phyloP scores from a whole-genome alignment of 2,329 filamentous ascomycete genomes.

The Colletotrichum sp. region DNA sequence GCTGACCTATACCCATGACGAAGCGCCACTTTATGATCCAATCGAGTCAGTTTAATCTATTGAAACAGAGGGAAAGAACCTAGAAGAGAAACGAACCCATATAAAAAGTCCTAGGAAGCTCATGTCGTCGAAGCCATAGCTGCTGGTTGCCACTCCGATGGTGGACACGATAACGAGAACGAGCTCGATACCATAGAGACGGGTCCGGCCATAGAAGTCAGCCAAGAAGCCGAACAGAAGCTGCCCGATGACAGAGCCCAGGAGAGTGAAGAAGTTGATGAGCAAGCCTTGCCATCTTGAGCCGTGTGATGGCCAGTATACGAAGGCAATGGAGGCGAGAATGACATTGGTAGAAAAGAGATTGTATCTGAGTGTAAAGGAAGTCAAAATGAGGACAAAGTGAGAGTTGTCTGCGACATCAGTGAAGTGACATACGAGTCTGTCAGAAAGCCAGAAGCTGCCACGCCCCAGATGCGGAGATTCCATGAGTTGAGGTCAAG shows the following conservation, averaged over 20 bases:
- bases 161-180: conserved; percentile 62
- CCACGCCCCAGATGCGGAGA: conserved; percentile 58
- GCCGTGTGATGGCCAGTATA: conserved; percentile 53
- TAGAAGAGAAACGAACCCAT: conserved; percentile 38
- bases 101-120: conserved; percentile 56
- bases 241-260: conserved; percentile 58
- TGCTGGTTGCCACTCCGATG: conserved; percentile 60
- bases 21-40: conserved; percentile 48
- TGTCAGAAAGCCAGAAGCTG: conserved; percentile 59
- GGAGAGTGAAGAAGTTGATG: conserved; percentile 57
- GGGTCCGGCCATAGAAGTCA: conserved; percentile 59
- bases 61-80: background rate
- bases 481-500: conserved; percentile 61
- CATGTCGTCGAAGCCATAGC: conserved; percentile 53
- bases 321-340: conserved; percentile 55
- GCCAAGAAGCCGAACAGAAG: conserved; percentile 59
- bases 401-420: background rate
- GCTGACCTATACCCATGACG: conserved; percentile 55
- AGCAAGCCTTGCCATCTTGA: conserved; percentile 49
- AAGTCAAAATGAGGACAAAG: background rate
- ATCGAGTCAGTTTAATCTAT: background rate
- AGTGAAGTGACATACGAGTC: conserved; percentile 49
- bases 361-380: conserved; percentile 48
- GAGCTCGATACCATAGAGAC: conserved; percentile 61
- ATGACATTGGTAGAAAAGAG: conserved; percentile 62